A percentile compares a stretch with the other conserved stretches of the same genome.
Conservation (phyloP, 495 filamentous ascomycete species). For the Monascus purpureus region DNA sequence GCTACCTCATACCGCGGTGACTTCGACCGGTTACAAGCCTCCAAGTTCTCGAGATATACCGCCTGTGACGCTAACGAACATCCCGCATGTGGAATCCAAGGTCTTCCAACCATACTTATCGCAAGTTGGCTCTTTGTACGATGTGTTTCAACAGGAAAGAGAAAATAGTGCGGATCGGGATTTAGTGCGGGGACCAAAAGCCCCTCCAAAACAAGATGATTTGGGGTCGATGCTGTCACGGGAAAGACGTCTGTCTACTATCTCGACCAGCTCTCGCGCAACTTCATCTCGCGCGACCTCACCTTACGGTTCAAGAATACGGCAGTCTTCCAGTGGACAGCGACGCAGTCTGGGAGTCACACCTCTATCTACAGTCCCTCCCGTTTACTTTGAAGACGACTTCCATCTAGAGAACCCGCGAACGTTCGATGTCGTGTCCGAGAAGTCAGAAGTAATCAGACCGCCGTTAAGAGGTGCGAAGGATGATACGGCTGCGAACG, state of each 20-base stretch:
- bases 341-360: slow-evolving; percentile 50
- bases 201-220: slow-evolving; percentile 21
- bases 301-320: slow-evolving; percentile 21
- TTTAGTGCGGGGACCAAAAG: slow-evolving; percentile 13
- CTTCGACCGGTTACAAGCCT: slow-evolving; percentile 57
- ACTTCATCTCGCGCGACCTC: slow-evolving; percentile 21
- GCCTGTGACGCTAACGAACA: slow-evolving; percentile 83
- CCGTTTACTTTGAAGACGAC: slow-evolving; percentile 86
- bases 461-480: slow-evolving; percentile 42
- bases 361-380: slow-evolving; percentile 81
- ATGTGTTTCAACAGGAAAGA: slow-evolving; percentile 67
- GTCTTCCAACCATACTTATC: slow-evolving; percentile 74
- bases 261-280: slow-evolving; percentile 16
- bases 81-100: slow-evolving; percentile 63
- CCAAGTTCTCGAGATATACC: slow-evolving; percentile 91
- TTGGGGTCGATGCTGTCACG: slow-evolving; percentile 21
- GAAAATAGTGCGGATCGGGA: slow-evolving; percentile 47
- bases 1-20: slow-evolving; percentile 53
- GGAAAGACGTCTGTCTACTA: slow-evolving; percentile 23
- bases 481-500: slow-evolving; percentile 46
- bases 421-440: slow-evolving; percentile 93
- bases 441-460: slow-evolving; percentile 81
- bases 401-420: slow-evolving; percentile 94
- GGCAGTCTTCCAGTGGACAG: slow-evolving; percentile 20
- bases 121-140: slow-evolving; percentile 68